Evolutionary conservation across 805 yeast genomes (phyloP), one percentile per base, ranked within the genome.

Genomic region (Millerozyma miso): DNA sequence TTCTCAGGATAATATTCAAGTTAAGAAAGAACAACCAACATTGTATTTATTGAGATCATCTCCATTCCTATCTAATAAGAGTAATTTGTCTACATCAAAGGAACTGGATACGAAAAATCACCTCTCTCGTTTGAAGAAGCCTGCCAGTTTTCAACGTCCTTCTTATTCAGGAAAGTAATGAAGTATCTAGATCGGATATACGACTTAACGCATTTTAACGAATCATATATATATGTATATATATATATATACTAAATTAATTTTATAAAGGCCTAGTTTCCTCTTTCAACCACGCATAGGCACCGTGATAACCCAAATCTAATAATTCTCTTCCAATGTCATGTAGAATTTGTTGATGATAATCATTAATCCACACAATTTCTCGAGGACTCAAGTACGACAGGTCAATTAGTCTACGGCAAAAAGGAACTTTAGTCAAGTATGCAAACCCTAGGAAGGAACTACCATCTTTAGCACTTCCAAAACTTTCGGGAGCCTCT

Each of bases 231-330:
- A 10, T 23, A 7, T 23, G 6, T 6, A 10, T 10, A 23, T 23
- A 23, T 23, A 23, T 10, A 7, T 23, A 10, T 23, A 23, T 23
- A 23, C 6, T 23, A 23, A 23, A 23, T 23, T 10, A 23, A 23
- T 23, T 6, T 23, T 43, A 51, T 33, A 57, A 35, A 8, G 74
- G 73, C 37, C 53, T 56, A 3, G 88, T 81, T 62, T 88, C 95
- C 47, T 75, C 76, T 51, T 76, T 61, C 38, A 91, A 68, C 95
- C 96, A 91, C 34, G 69, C 69, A 50, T 72, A 72, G 0, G 90
- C 84, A 17, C 77, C 60, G n/a, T 71, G 68, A 44, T 81, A 84
- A 3, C 76, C 74, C 55, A 73, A 52, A 36, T 74, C 79, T 46
- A 77, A 75, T 42, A 88, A 58, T 49, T 70, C 54, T 2, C 43